These are phyloP conservation scores for Coniochaeta ligniaria DNA, from an alignment of 2,329 filamentous ascomycete species.

Conservation along the genomic window DNA sequence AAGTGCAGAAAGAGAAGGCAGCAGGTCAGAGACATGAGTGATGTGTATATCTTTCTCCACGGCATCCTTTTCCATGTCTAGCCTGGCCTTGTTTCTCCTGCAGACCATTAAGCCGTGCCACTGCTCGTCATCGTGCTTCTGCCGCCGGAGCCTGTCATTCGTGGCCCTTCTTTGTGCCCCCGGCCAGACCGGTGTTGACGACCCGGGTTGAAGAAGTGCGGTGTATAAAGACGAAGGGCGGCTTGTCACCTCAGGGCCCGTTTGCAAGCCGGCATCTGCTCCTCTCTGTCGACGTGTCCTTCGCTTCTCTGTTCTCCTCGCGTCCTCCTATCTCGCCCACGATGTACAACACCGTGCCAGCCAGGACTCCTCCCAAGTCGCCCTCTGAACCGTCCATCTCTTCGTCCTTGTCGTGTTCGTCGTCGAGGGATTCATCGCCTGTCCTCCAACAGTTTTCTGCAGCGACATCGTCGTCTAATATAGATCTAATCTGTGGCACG, in stretches of 20 bases:
- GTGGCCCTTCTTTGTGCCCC: slow-evolving; percentile 4
- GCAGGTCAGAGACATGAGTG: neutral
- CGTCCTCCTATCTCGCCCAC: neutral
- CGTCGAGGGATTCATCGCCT: neutral
- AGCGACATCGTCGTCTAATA: neutral
- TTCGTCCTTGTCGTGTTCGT: neutral
- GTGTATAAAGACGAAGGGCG: neutral
- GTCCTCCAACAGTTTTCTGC: neutral
- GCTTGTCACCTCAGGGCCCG: neutral
- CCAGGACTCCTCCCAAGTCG: neutral
- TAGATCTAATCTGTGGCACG: neutral
- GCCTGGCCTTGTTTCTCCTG: slow-evolving; percentile 4
- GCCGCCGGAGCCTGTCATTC: slow-evolving; percentile 1
- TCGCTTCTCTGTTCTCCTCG: neutral
- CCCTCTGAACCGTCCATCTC: neutral
- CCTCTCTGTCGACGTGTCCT: neutral
- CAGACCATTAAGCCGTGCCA: slow-evolving; percentile 3
- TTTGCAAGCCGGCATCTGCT: neutral
- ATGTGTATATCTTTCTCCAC: neutral
- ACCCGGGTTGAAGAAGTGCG: slow-evolving; percentile 10
- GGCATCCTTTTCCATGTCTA: slow-evolving; percentile 2
- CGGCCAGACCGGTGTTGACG: slow-evolving; percentile 5
- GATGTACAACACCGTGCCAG: neutral
- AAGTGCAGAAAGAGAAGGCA: neutral
- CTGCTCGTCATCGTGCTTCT: slow-evolving; percentile 3